Conservation (phyloP, 108 stramenopile species). For the Cyclostephanos tholiformis region DNA sequence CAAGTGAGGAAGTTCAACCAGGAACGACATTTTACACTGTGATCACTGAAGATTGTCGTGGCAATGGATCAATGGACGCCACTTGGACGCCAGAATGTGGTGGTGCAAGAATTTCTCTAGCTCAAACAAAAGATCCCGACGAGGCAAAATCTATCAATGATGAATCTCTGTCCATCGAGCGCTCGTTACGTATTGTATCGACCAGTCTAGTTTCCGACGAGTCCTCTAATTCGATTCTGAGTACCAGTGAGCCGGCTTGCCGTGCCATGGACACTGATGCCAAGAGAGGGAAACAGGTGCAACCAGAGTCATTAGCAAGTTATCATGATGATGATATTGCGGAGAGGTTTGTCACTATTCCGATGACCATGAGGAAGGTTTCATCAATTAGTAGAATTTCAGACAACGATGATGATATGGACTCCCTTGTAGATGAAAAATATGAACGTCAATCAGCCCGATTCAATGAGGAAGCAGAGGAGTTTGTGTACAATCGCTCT, state of each 20-base stretch:
- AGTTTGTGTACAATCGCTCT: not conserved
- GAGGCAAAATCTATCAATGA: not conserved
- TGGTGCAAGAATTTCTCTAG: not conserved
- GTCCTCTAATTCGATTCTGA: not conserved
- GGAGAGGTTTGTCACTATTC: too few species aligned
- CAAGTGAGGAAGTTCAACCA: not conserved
- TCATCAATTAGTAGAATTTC: not conserved
- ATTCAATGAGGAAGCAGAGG: not conserved
- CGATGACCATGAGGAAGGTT: too few species aligned
- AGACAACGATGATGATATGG: not conserved
- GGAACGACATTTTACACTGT: not conserved
- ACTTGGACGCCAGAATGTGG: too few species aligned
- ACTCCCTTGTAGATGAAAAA: not conserved
- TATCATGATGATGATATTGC: not conserved
- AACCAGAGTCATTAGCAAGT: not conserved
- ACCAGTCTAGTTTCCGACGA: not conserved
- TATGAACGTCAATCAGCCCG: not conserved
- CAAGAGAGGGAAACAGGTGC: not conserved
- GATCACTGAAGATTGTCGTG: not conserved
- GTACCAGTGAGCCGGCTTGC: not conserved
- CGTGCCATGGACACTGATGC: not conserved
- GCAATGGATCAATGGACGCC: not conserved
- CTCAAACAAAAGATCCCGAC: not conserved
- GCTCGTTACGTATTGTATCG: not conserved
- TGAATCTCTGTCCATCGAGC: too few species aligned